phyloP scores from a whole-genome alignment of 1,284 basidiomycete species.

The Leccinum insigne region DNA sequence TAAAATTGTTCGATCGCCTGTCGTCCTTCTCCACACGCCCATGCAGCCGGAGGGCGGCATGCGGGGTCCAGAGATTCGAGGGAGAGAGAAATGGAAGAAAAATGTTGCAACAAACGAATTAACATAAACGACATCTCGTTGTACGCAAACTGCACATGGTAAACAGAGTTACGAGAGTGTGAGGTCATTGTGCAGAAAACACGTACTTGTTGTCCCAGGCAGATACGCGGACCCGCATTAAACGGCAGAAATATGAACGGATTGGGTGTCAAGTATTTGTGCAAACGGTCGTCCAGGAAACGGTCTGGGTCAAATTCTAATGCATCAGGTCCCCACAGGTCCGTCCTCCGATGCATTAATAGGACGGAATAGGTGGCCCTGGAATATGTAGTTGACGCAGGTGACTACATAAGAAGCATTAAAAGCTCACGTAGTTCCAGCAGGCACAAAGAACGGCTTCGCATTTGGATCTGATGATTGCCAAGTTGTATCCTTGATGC shows the following conservation, averaged over 20 bases:
- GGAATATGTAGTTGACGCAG: slow-evolving; percentile 3
- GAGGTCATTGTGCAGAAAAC: neutral
- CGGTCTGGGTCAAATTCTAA: slow-evolving; percentile 49
- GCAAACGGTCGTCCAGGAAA: slow-evolving; percentile 42
- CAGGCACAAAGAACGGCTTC: slow-evolving; percentile 55
- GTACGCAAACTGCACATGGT: slow-evolving; percentile 54
- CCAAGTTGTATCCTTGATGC: slow-evolving; percentile 44
- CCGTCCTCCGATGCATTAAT: slow-evolving; percentile 60
- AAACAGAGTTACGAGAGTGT: neutral
- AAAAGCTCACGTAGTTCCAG: slow-evolving; percentile 44
- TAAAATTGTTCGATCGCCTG: slow-evolving; percentile 49
- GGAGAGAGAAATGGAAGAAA: slow-evolving; percentile 50
- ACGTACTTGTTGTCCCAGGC: slow-evolving; percentile 40
- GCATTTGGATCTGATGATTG: slow-evolving; percentile 41
- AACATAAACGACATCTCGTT: slow-evolving; percentile 70
- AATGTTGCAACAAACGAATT: slow-evolving; percentile 61
- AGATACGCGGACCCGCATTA: slow-evolving; percentile 51
- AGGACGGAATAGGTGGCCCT: slow-evolving; percentile 55
- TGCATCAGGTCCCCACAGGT: slow-evolving; percentile 67
- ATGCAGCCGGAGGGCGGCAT: slow-evolving; percentile 44
- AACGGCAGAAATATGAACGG: slow-evolving; percentile 52
- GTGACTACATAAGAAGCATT: neutral
- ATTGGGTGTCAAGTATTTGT: slow-evolving; percentile 30
- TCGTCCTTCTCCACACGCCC: slow-evolving; percentile 42
- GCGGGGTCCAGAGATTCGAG: slow-evolving; percentile 44